phyloP scores from a whole-genome alignment of 2,329 filamentous ascomycete genomes.

The Penicillium decumbens region DNA sequence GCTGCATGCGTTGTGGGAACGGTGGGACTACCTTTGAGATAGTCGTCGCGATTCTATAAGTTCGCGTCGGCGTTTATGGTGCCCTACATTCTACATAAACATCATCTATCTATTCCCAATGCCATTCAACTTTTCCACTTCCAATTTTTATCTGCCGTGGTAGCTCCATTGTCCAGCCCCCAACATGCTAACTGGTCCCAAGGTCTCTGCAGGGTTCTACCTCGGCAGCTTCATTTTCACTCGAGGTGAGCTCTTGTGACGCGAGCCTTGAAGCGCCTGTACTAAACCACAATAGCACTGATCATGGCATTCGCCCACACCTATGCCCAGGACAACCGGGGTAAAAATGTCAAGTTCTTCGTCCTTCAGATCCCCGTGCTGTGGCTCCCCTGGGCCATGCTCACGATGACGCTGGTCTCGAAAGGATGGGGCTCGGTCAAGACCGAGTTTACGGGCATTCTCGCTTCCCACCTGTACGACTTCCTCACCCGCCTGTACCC shows the following conservation, averaged over 20 bases:
- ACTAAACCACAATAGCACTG: conserved; percentile 57
- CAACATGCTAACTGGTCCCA: conserved; percentile 27
- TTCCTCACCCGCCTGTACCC: conserved; percentile 87
- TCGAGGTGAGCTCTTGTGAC: conserved; percentile 29
- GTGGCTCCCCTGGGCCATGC: conserved; percentile 73
- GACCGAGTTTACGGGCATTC: conserved; percentile 67
- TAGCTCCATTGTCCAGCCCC: conserved; percentile 20
- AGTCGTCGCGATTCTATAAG: conserved; percentile 51
- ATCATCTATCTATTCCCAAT: conserved; percentile 14
- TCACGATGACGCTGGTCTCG: conserved; percentile 68
- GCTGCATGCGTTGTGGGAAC: conserved; percentile 64
- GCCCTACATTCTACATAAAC: conserved; percentile 55
- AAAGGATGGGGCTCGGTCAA: conserved; percentile 55
- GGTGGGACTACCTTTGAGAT: conserved; percentile 72
- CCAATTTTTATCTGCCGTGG: conserved; percentile 11
- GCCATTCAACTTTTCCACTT: conserved; percentile 19
- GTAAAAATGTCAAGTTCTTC: conserved; percentile 70
- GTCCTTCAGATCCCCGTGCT: conserved; percentile 79
- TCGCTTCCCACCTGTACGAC: conserved; percentile 85
- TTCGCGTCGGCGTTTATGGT: conserved; percentile 60
- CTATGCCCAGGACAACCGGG: conserved; percentile 77
- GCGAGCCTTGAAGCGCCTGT: neutral
- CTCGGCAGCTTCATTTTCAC: conserved; percentile 36
- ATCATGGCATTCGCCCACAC: conserved; percentile 80
- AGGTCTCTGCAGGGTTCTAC: conserved; percentile 42